Conservation (phyloP, 2,329 filamentous ascomycete species). For the Phaeomoniella chlamydospora region DNA sequence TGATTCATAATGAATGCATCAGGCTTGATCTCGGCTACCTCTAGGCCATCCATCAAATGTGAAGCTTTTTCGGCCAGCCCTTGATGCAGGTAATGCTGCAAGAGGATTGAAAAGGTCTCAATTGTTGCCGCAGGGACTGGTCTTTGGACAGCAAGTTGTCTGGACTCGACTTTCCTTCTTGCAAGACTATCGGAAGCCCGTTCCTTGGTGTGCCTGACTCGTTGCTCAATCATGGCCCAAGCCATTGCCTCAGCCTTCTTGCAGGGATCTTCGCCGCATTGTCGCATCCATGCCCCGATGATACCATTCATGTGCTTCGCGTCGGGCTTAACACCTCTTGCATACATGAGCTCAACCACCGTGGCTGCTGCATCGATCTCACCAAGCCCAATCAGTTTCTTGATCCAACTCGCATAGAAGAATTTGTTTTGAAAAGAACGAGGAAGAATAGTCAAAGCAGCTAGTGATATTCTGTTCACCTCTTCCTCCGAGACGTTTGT, state of each 20-base stretch:
- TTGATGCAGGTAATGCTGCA: conserved; percentile 55
- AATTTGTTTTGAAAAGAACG: conserved; percentile 52
- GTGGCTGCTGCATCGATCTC: conserved; percentile 56
- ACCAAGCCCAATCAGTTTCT: conserved; percentile 60
- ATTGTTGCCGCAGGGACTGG: conserved; percentile 47
- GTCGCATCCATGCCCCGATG: conserved; percentile 62
- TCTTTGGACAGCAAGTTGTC: conserved; percentile 24
- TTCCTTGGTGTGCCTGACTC: conserved; percentile 46
- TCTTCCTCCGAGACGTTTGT: conserved; percentile 25
- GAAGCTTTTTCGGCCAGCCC: conserved; percentile 43
- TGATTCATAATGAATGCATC: conserved; percentile 71
- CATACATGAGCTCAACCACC: conserved; percentile 63
- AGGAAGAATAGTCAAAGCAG: conserved; percentile 37
- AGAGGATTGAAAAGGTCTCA: conserved; percentile 65
- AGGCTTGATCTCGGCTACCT: conserved; percentile 47
- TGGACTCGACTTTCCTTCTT: conserved; percentile 2
- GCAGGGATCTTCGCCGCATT: conserved; percentile 38
- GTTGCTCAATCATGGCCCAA: conserved; percentile 62
- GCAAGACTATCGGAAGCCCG: conserved; percentile 1
- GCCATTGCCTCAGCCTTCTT: conserved; percentile 53
- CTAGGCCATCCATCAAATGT: conserved; percentile 48
- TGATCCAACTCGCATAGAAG: conserved; percentile 81
- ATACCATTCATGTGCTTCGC: conserved; percentile 70
- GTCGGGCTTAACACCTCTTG: conserved; percentile 51
- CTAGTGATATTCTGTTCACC: conserved; percentile 32